Evolutionary conservation across 179 eudicot genomes (phyloP).

Genomic region (Beta corolliflora): DNA sequence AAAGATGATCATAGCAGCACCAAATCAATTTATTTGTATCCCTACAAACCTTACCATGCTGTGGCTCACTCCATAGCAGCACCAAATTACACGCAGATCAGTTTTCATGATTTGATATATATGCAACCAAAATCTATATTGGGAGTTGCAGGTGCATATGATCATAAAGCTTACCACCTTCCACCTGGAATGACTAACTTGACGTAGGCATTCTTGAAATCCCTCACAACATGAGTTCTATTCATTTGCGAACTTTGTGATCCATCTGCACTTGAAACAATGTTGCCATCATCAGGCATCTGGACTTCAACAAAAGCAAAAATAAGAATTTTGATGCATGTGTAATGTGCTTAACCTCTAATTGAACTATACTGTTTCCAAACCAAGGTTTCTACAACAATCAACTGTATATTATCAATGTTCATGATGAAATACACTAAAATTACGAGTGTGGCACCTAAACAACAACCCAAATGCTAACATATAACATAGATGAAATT

Average conservation of each 20-base stretch:
- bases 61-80: not conserved
- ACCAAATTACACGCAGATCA: not conserved
- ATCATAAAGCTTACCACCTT: conserved; percentile 54
- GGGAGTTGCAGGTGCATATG: conserved; percentile 3
- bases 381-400: not conserved
- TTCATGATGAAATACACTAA: too few relatives aligned
- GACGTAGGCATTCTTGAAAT: conserved; percentile 80
- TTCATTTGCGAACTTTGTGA: conserved; percentile 67
- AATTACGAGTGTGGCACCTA: too few relatives aligned
- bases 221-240: conserved; percentile 63
- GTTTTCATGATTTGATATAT: conserved; percentile 6
- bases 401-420: not conserved
- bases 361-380: not conserved
- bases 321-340: not conserved
- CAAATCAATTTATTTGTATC: too few relatives aligned
- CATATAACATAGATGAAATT: not conserved
- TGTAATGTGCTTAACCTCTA: not conserved
- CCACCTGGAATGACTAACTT: conserved; percentile 89
- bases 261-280: conserved; percentile 60
- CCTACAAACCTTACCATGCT: too few relatives aligned
- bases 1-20: too few relatives aligned
- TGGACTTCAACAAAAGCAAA: not conserved
- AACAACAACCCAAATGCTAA: not conserved
- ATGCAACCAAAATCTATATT: not conserved
- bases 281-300: not conserved